These are phyloP conservation scores for Stevia rebaudiana DNA, from an alignment of 140 eudicot genomes.

Conservation along the genomic window DNA sequence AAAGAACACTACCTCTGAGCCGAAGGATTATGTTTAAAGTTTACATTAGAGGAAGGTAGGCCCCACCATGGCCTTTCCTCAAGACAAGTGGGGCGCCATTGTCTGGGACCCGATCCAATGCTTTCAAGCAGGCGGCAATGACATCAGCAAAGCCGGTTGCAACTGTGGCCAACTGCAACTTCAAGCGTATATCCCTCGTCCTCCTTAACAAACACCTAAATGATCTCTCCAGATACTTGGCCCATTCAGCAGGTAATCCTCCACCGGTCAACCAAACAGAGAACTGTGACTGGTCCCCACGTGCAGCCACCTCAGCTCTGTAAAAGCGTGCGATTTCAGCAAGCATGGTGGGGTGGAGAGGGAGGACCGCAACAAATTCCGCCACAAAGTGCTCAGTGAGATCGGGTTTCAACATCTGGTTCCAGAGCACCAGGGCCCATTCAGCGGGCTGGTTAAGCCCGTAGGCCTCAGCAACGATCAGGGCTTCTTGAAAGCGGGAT, in stretches of 20 bases:
- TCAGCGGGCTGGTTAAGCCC: constrained; percentile 96
- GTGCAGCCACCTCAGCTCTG: constrained; percentile 84
- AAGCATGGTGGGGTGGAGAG: constrained; percentile 85
- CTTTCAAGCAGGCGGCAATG: constrained; percentile 51
- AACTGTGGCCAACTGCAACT: constrained; percentile 61
- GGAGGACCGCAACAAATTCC: constrained; percentile 90
- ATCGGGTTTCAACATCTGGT: constrained; percentile 95
- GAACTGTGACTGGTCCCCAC: constrained; percentile 93
- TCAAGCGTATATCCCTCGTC: constrained; percentile 74
- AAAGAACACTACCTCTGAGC: constrained; percentile 22
- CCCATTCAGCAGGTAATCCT: constrained; percentile 93
- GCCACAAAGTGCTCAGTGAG: constrained; percentile 84
- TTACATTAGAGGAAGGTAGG: constrained; percentile 91
- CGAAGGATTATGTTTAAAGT: constrained; percentile 2
- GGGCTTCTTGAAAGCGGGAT: constrained; percentile 90
- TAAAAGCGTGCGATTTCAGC: constrained; percentile 77
- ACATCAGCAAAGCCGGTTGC: constrained; percentile 87
- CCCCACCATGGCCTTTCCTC: constrained; percentile 99
- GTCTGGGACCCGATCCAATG: constrained; percentile 84
- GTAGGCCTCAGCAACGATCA: constrained; percentile 95
- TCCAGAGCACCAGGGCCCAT: constrained; percentile 97
- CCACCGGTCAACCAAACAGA: constrained; percentile 96
- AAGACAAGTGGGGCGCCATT: constrained; percentile 87
- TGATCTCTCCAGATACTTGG: constrained; percentile 82
- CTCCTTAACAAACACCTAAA: constrained; percentile 80